phyloP scores from a whole-genome alignment of 192 early-diverging fungal species.

The Ramicandelaber brevisporus region DNA sequence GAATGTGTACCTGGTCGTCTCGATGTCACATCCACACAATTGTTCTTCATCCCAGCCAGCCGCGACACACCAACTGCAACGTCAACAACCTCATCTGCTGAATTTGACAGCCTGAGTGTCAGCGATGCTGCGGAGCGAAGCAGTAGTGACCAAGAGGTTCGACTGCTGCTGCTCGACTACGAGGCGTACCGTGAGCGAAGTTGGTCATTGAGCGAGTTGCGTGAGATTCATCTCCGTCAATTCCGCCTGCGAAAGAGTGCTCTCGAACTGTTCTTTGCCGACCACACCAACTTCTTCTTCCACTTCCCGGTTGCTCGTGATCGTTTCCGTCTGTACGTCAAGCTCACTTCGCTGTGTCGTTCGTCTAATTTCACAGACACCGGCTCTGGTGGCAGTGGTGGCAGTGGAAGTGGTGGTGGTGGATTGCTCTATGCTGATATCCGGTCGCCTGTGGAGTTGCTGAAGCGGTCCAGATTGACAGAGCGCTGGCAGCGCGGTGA shows the following conservation, averaged over 20 bases:
- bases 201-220: conserved; percentile 10
- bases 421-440: conserved; percentile 10
- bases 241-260: conserved; percentile 14
- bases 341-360: conserved; percentile 13
- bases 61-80: too few relatives aligned
- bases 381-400: too few relatives aligned
- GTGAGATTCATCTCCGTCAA: conserved; percentile 13
- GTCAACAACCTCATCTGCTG: too few relatives aligned
- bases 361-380: too few relatives aligned
- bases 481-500: conserved; percentile 63
- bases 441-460: conserved; percentile 7
- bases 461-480: conserved; percentile 19
- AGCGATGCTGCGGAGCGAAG: conserved; percentile 7
- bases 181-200: conserved; percentile 9
- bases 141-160: background rate
- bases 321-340: conserved; percentile 13
- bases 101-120: conserved; percentile 5
- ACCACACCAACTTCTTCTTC: conserved; percentile 11
- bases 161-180: conserved; percentile 6
- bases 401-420: conserved; percentile 4
- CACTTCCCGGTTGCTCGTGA: conserved; percentile 10
- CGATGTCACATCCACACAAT: too few relatives aligned
- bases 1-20: too few relatives aligned
- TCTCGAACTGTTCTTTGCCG: conserved; percentile 12
- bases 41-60: too few relatives aligned